Conservation (phyloP, 108 stramenopile species). For the Bacterosira constricta region DNA sequence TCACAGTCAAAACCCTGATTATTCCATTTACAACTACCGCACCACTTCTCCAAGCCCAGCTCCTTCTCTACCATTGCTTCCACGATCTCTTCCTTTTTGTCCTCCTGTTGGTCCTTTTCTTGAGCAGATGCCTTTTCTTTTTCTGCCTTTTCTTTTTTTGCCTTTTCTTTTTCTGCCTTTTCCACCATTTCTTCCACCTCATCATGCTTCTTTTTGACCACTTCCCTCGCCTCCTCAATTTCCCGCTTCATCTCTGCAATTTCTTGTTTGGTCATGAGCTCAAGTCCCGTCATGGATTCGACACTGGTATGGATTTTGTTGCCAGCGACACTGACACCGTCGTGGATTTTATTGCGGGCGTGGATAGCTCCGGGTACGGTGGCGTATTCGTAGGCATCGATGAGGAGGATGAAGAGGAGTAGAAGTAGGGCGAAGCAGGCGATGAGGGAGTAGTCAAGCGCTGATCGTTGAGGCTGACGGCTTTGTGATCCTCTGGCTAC, state of each 20-base stretch:
- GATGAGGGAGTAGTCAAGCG: constrained; percentile 7
- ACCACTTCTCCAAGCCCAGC: constrained; percentile 14
- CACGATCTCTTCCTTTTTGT: background rate
- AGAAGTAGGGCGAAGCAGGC: background rate
- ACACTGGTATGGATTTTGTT: constrained; percentile 6
- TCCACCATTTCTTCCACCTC: constrained; percentile 7
- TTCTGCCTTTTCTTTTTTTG: too few species aligned
- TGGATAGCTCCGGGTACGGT: constrained; percentile 1
- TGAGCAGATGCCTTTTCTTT: too few species aligned
- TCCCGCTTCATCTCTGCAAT: background rate
- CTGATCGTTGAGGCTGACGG: too few species aligned
- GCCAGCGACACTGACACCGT: background rate
- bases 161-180: constrained; percentile 1
- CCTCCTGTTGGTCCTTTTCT: too few species aligned
- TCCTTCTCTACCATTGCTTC: constrained; percentile 17
- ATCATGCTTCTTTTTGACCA: background rate
- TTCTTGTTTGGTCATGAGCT: constrained; percentile 11
- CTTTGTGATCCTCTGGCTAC: too few species aligned
- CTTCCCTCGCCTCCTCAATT: background rate
- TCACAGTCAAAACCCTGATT: too few species aligned
- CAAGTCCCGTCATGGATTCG: constrained; percentile 2
- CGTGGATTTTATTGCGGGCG: background rate
- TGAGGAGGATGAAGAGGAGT: constrained; percentile 4
- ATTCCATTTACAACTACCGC: constrained; percentile 10
- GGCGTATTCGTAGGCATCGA: constrained; percentile 29